phyloP scores from a whole-genome alignment of 139 green algal genomes.

The Picochlorum sp. region DNA sequence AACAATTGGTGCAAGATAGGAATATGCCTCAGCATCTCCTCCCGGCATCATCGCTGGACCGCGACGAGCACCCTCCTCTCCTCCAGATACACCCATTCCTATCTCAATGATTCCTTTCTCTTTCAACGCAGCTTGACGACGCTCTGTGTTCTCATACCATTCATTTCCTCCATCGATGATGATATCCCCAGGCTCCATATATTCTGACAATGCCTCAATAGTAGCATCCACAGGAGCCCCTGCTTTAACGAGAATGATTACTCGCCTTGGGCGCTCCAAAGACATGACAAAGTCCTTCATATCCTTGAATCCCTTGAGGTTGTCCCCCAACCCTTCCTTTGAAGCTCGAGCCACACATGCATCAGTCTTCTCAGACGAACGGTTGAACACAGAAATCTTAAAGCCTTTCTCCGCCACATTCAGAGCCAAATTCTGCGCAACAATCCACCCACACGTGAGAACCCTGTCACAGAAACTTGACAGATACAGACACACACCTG shows the following conservation, averaged over 20 bases:
- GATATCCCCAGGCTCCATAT: conserved; percentile 90
- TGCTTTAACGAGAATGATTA: conserved; percentile 98
- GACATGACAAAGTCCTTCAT: conserved; percentile 89
- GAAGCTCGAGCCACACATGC: conserved; percentile 75
- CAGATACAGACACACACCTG: conserved; percentile 57
- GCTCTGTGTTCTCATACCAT: conserved; percentile 99
- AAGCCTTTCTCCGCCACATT: conserved; percentile 99
- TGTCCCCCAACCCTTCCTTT: conserved; percentile 69
- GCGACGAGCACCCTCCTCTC: conserved; percentile 93
- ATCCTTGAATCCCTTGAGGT: conserved; percentile 80
- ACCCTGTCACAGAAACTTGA: not conserved
- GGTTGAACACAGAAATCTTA: conserved; percentile 94
- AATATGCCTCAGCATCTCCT: conserved; percentile 79
- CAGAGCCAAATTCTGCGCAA: conserved; percentile 91
- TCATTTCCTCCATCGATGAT: conserved; percentile 98
- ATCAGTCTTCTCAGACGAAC: conserved; percentile 90
- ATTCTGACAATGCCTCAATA: conserved; percentile 73
- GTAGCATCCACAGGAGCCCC: conserved; percentile 91
- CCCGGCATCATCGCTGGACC: conserved; percentile 96
- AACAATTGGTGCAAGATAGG: conserved; percentile 78
- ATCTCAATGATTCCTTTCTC: conserved; percentile 88
- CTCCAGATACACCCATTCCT: conserved; percentile 97
- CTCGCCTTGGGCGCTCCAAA: conserved; percentile 81
- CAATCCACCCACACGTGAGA: not conserved
- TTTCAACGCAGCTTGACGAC: conserved; percentile 55